Percentiles rank a stretch among this genome's conserved stretches.
phyloP scores from a whole-genome alignment of 2,329 filamentous ascomycete genomes.

The Penicillium paneum region DNA sequence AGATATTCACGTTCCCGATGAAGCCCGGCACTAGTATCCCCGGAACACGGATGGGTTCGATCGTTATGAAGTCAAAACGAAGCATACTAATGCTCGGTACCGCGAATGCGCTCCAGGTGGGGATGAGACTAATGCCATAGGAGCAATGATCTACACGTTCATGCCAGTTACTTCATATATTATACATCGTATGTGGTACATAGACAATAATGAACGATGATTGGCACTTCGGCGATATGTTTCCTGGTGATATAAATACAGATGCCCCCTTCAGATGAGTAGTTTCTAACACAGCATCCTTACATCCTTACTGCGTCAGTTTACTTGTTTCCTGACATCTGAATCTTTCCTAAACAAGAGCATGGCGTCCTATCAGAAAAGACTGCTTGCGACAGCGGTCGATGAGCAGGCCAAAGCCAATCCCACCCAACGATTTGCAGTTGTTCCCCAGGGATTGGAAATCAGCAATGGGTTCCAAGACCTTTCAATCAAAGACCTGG shows the following conservation, averaged over 20 bases:
- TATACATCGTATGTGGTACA: background rate
- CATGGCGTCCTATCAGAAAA: constrained; percentile 8
- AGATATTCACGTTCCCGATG: background rate
- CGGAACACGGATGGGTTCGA: background rate
- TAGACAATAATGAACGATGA: background rate
- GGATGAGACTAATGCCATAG: background rate
- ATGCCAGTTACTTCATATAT: background rate
- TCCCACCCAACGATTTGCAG: constrained; percentile 12
- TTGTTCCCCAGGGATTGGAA: constrained; percentile 13
- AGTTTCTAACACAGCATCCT: background rate
- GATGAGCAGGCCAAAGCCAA: constrained; percentile 5
- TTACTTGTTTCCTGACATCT: background rate
- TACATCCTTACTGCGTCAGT: background rate
- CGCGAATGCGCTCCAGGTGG: background rate
- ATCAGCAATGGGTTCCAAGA: constrained; percentile 19
- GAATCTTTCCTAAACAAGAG: background rate
- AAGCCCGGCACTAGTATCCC: background rate
- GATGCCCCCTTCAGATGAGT: background rate
- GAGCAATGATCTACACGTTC: background rate
- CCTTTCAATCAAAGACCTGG: constrained; percentile 17
- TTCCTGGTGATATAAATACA: background rate
- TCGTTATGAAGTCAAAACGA: constrained; percentile 1
- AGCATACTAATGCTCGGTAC: background rate
- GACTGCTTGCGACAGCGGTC: constrained; percentile 10
- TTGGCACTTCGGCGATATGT: background rate